Base-by-base conservation (phyloP, 805 yeast species). In the Kuraishia cidri region DNA sequence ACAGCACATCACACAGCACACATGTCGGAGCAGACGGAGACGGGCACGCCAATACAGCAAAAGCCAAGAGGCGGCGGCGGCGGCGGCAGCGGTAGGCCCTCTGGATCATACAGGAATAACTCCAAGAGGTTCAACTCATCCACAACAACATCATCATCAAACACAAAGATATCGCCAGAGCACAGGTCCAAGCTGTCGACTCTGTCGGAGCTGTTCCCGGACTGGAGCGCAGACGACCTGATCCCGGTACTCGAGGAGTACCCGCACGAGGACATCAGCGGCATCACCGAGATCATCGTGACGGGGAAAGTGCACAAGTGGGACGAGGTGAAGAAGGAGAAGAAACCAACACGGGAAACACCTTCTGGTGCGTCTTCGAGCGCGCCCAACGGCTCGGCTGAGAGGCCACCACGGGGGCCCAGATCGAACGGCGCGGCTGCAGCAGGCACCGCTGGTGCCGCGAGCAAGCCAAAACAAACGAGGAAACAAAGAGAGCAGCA, bases 221-320 rank as follows among this genome's bases (percentile, higher is more conserved):
- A 84, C 52, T 92, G 98, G 98, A 72, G 83, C 30, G 66, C 70
- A 34, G 94, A 83, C 19, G 98, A 92, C 53, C 74, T 92, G 52
- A 60, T 66, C 29, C 73, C 79, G 33, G 75, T 86, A 37, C 75
- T 88, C 45, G 66, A 67, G 37, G 97, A 92, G 58, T 72, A 79
- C 41, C 48, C 54, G 45, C 66, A 44, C 27, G 67, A 76, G 41
- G 87, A 82, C 52, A 65, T 87, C 44, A 94, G 81, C 51, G 69
- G 72, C 28, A 84, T 92, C 42, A 79, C 85, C 42, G 88, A 81
- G 50, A 79, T 86, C 56, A 88, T 92, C 58, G 79, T 94, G 36
- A 83, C 86, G 40, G 95, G 95, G 43, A 81, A 82, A 48, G 94
- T 85, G 24, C 70, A 81, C 44, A 85, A 82, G 58, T 90, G 97